Base-by-base conservation (phyloP, 2,329 filamentous ascomycete species). In the Ophiostoma ips region DNA sequence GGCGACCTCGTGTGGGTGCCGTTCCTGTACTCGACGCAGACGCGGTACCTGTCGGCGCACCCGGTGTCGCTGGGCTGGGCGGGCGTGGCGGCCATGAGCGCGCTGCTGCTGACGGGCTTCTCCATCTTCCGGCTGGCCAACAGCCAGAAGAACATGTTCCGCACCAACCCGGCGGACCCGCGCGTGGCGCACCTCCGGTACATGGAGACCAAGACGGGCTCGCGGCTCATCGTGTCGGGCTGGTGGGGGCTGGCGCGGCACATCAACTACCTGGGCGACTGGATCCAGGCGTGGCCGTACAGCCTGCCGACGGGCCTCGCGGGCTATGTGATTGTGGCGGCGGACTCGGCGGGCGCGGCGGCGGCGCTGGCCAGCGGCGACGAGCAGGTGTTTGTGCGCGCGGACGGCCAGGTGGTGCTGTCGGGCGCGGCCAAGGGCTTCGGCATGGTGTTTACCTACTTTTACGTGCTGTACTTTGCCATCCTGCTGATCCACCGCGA, bases 241-340 rank as follows among this genome's bases (percentile, higher is more conserved):
- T 96, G 90, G 90, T 95, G 90, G 90, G 90, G 90, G 40, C 72
- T 79, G 19, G 84, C 89, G 0, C 79, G 90, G 38, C 90, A 96
- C 67, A 90, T 95, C 73, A 96, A 95, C 70, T 95, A 96, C 67
- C 68, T 94, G 1, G 90, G 89, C 48, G 90, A 96, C 68, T 95
- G 89, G 89, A 73, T 92, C 57, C 89, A 94, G 78, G 79, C 83
- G 9, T 95, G 87, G 87, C 80, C 87, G 0, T 95, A 92, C 67
- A 87, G 81, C 56, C 72, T 95, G 40, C 89, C 90, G 1, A 95
- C 89, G 1, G 85, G 86, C 1, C 64, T 94, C 53, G 84, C 88
- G 0, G 89, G 89, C 12, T 95, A 90, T 63, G 70, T 81, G 37
- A 80, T 94, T 47, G 70, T 82, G 16, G 70, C 75, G 3, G 70